phyloP scores from a whole-genome alignment of 192 early-diverging fungal genomes.

The Thoreauomyces humboldtii region DNA sequence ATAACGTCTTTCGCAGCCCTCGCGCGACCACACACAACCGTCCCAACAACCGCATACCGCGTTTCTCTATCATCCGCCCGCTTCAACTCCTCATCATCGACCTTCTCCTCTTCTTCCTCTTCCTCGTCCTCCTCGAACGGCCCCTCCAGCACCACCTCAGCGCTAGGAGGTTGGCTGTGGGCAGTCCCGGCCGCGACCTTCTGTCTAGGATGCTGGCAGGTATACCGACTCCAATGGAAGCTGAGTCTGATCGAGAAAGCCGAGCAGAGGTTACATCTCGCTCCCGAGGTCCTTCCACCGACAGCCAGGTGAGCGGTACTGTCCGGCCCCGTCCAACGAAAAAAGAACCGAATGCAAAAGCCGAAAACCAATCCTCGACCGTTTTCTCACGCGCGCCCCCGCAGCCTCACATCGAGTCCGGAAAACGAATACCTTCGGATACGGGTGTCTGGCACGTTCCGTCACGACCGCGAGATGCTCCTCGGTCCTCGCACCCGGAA shows the following conservation, averaged over 20 bases:
- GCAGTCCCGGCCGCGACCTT: constrained; percentile 20
- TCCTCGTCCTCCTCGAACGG: background rate
- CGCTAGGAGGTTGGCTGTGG: constrained; percentile 28
- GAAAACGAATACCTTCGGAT: constrained; percentile 72
- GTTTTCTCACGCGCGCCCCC: constrained; percentile 36
- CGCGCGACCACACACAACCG: too few relatives aligned
- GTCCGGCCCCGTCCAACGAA: too few relatives aligned
- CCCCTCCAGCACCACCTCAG: background rate
- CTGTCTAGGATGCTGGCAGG: constrained; percentile 62
- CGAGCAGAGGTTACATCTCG: constrained; percentile 54
- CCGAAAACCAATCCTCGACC: background rate
- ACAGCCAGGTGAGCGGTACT: background rate
- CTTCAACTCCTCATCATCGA: too few relatives aligned
- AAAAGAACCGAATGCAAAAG: too few relatives aligned
- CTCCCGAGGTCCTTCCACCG: constrained; percentile 34
- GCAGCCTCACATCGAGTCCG: background rate
- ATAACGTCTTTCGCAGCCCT: too few relatives aligned
- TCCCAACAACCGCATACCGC: too few relatives aligned
- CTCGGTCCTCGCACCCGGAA: constrained; percentile 65
- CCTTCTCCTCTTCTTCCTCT: too few relatives aligned
- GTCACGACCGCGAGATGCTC: constrained; percentile 76
- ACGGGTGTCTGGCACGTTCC: constrained; percentile 62
- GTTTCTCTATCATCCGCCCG: too few relatives aligned
- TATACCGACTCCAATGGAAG: constrained; percentile 87
- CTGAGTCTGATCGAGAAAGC: constrained; percentile 72